phyloP scores from a whole-genome alignment of 2,329 filamentous ascomycete genomes.

The Teratosphaeria nubilosa region DNA sequence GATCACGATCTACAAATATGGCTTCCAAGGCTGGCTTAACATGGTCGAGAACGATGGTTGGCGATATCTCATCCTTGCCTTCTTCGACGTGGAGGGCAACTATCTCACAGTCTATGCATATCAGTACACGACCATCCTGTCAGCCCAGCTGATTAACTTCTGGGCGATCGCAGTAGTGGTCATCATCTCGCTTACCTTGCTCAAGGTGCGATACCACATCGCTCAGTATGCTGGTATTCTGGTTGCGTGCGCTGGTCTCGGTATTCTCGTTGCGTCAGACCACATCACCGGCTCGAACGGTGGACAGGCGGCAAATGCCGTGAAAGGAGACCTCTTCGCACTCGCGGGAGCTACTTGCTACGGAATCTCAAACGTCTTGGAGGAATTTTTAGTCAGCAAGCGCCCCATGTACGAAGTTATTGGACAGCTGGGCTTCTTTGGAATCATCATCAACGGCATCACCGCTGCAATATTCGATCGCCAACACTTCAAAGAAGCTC shows the following conservation, averaged over 20 bases:
- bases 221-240: conserved; percentile 80
- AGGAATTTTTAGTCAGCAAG: conserved; percentile 87
- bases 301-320: conserved; percentile 55
- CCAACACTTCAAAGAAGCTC: conserved; percentile 46
- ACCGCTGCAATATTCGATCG: conserved; percentile 91
- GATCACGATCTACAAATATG: conserved; percentile 70
- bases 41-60: conserved; percentile 65
- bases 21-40: conserved; percentile 56
- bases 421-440: conserved; percentile 81
- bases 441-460: conserved; percentile 79
- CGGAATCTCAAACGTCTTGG: conserved; percentile 79
- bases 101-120: conserved; percentile 97
- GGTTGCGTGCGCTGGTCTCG: conserved; percentile 83
- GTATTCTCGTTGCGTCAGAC: conserved; percentile 76
- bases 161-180: conserved; percentile 96
- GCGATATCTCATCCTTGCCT: conserved; percentile 88
- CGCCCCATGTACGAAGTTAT: conserved; percentile 87
- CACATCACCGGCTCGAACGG: conserved; percentile 69
- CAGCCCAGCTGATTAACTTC: conserved; percentile 93
- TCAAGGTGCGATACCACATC: conserved; percentile 80
- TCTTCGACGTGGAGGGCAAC: conserved; percentile 92
- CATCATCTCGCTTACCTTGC: conserved; percentile 66
- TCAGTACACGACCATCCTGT: conserved; percentile 81
- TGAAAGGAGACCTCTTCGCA: conserved; percentile 90
- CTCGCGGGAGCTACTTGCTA: conserved; percentile 84